phyloP scores from a whole-genome alignment of 1,284 basidiomycete species.

The Pseudomicrostroma phylloplanum region DNA sequence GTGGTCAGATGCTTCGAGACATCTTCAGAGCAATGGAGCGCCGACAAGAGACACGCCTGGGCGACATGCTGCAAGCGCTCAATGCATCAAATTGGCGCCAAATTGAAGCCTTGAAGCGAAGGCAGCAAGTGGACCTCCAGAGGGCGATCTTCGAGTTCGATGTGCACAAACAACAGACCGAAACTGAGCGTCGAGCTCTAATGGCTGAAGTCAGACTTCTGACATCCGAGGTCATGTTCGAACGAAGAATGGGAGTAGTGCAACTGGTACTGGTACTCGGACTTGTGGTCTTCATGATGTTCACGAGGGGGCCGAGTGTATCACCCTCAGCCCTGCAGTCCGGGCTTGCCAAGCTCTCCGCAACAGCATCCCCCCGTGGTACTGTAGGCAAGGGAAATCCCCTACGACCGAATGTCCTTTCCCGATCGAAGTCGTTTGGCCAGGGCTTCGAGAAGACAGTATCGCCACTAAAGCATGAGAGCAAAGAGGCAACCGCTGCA shows the following conservation, averaged over 20 bases:
- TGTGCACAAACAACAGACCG: constrained; percentile 62
- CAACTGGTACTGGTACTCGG: constrained; percentile 71
- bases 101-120: constrained; percentile 58
- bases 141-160: constrained; percentile 67
- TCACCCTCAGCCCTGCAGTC: constrained; percentile 29
- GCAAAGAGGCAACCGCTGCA: background rate
- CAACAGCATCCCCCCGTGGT: background rate
- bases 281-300: constrained; percentile 71
- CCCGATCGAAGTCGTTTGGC: background rate
- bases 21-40: constrained; percentile 66
- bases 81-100: constrained; percentile 54
- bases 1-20: constrained; percentile 69
- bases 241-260: constrained; percentile 74
- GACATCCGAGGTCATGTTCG: constrained; percentile 65
- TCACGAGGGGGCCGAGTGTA: constrained; percentile 67
- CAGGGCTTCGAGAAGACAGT: too few species aligned
- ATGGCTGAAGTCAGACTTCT: constrained; percentile 64
- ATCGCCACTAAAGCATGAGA: too few species aligned
- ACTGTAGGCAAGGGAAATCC: background rate
- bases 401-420: background rate
- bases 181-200: constrained; percentile 65
- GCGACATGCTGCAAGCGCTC: constrained; percentile 63
- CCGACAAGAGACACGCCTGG: constrained; percentile 46
- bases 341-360: constrained; percentile 14
- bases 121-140: constrained; percentile 63